phyloP scores from a whole-genome alignment of 129 eudicot species.

The Arctium lappa region DNA sequence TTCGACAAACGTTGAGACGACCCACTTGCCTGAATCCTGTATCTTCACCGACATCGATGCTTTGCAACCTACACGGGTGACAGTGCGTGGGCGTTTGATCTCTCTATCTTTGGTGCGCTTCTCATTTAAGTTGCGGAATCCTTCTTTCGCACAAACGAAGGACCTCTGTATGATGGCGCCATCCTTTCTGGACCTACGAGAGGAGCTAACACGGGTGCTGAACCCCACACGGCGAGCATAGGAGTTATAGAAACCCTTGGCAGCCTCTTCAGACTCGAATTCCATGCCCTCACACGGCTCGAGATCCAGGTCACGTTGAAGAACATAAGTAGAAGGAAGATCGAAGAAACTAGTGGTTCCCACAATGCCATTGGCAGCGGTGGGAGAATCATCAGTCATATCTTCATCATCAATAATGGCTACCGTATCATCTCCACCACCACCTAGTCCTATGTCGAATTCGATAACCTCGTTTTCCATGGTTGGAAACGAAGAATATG shows the following conservation, averaged over 20 bases:
- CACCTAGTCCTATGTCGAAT: conserved; percentile 50
- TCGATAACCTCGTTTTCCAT: conserved; percentile 51
- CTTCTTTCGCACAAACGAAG: conserved; percentile 61
- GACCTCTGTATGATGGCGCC: conserved; percentile 61
- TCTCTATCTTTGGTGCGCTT: conserved; percentile 56
- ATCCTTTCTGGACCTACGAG: conserved; percentile 56
- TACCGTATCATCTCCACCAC: conserved; percentile 39
- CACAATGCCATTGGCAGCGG: not conserved
- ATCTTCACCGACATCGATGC: conserved; percentile 56
- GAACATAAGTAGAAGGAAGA: conserved; percentile 4
- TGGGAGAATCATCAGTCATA: conserved; percentile 43
- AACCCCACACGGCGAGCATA: conserved; percentile 61
- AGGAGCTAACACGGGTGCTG: conserved; percentile 61
- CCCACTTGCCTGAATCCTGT: conserved; percentile 53
- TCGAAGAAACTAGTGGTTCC: conserved; percentile 9
- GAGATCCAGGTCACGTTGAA: conserved; percentile 40
- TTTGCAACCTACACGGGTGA: conserved; percentile 57
- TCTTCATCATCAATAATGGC: conserved; percentile 43
- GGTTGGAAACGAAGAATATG: not conserved
- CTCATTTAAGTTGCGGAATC: conserved; percentile 52
- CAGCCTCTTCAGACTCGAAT: conserved; percentile 63
- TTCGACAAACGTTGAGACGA: conserved; percentile 42
- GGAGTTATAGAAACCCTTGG: conserved; percentile 55
- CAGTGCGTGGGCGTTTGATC: conserved; percentile 55
- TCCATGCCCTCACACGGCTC: conserved; percentile 64